These are phyloP conservation scores for Nissolia schottii DNA, from an alignment of 306 rosid species.

Conservation along the genomic window DNA sequence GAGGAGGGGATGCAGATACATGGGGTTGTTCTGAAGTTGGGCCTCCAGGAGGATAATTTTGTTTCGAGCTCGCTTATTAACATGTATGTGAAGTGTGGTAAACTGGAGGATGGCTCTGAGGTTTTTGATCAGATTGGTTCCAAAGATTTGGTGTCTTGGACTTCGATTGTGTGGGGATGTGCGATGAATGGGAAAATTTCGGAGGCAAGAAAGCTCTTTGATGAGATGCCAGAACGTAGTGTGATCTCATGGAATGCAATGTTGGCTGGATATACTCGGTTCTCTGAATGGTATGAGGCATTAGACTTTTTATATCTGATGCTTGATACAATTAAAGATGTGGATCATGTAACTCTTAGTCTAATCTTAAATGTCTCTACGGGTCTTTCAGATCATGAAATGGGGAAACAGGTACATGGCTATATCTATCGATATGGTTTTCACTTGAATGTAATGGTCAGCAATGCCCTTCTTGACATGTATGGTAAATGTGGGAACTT, in stretches of 20 bases:
- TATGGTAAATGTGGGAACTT: conserved; percentile 77
- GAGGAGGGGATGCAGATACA: conserved; percentile 65
- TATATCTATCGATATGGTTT: conserved; percentile 50
- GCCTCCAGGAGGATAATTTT: conserved; percentile 45
- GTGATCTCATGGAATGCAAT: conserved; percentile 81
- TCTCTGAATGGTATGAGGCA: conserved; percentile 49
- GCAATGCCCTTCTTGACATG: conserved; percentile 80
- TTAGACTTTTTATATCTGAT: conserved; percentile 46
- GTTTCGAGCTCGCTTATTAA: conserved; percentile 56
- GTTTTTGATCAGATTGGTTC: conserved; percentile 51
- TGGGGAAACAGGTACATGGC: conserved; percentile 67
- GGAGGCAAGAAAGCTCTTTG: conserved; percentile 53
- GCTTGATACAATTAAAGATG: conserved; percentile 26
- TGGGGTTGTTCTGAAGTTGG: conserved; percentile 48
- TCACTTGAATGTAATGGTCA: conserved; percentile 40
- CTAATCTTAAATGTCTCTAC: conserved; percentile 52
- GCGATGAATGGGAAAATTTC: conserved; percentile 49
- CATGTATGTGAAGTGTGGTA: conserved; percentile 64
- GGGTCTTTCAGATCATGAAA: conserved; percentile 50
- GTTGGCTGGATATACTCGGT: conserved; percentile 55
- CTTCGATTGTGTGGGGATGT: conserved; percentile 65
- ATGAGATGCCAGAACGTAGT: conserved; percentile 67
- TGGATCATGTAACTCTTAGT: conserved; percentile 54
- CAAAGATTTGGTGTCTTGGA: conserved; percentile 60
- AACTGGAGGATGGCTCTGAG: conserved; percentile 37